These are phyloP conservation scores for Coleophoma cylindrospora DNA, from an alignment of 2,329 filamentous ascomycete genomes.

Conservation along the genomic window DNA sequence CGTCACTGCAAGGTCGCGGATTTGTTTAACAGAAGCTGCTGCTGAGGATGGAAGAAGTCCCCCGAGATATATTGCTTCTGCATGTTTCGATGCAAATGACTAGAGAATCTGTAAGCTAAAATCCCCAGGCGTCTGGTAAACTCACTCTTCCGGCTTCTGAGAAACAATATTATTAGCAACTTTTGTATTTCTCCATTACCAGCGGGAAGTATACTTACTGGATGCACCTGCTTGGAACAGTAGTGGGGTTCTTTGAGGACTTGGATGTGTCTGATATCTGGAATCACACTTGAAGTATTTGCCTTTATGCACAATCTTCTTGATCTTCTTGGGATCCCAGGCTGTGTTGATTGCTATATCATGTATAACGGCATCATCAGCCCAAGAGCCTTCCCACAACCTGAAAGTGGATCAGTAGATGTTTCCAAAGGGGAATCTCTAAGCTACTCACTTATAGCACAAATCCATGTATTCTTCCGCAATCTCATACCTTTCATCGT, in stretches of 20 bases:
- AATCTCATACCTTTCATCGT: conserved; percentile 59
- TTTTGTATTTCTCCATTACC: background rate
- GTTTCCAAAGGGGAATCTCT: no score
- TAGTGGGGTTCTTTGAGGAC: conserved; percentile 61
- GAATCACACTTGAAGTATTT: background rate
- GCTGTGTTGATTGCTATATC: conserved; percentile 49
- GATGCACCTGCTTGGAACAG: conserved; percentile 66
- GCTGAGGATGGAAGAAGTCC: conserved; percentile 56
- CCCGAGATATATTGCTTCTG: conserved; percentile 65
- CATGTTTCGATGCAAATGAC: conserved; percentile 57
- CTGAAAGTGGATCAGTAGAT: conserved; percentile 31
- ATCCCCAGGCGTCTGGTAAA: conserved; percentile 17
- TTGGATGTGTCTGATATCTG: conserved; percentile 42
- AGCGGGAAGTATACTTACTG: conserved; percentile 25
- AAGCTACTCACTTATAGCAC: background rate
- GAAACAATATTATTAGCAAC: background rate
- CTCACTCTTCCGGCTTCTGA: background rate
- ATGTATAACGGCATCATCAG: conserved; percentile 61
- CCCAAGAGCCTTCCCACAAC: conserved; percentile 62
- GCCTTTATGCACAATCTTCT: conserved; percentile 59
- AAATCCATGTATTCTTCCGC: conserved; percentile 52
- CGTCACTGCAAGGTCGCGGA: conserved; percentile 47
- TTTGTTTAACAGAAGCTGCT: conserved; percentile 54
- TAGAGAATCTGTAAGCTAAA: conserved; percentile 38
- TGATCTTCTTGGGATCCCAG: conserved; percentile 47